These are phyloP conservation scores for Fusarium lyarnte DNA, from an alignment of 2,329 filamentous ascomycete species.

Conservation along the genomic window DNA sequence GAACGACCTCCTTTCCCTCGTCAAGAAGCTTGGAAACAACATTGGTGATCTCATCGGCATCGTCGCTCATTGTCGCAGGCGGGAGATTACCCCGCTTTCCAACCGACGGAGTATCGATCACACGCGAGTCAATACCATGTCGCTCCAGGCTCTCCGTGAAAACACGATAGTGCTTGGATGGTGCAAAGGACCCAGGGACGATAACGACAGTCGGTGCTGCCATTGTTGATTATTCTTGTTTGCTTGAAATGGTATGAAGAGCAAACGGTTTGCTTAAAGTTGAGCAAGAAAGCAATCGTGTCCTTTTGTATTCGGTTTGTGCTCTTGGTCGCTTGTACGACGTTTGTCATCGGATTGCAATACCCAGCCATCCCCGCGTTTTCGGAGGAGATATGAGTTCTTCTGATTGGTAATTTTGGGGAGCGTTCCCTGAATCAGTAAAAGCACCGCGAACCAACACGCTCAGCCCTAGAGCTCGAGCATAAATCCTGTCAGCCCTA, in stretches of 20 bases:
- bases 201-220: background rate
- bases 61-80: conserved; percentile 21
- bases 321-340: background rate
- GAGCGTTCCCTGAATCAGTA: background rate
- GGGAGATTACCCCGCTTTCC: background rate
- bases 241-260: rapidly evolving
- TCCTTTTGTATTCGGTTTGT: background rate
- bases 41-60: background rate
- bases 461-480: background rate
- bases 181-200: conserved; percentile 17
- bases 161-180: background rate
- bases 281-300: rapidly evolving
- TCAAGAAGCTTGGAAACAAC: conserved; percentile 9
- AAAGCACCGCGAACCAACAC: background rate
- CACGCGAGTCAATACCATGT: background rate
- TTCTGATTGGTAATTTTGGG: background rate
- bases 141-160: conserved; percentile 1
- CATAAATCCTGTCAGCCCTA: background rate
- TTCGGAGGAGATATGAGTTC: background rate
- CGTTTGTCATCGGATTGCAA: background rate
- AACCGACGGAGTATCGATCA: conserved; percentile 14
- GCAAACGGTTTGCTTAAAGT: rapidly evolving
- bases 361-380: background rate
- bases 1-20: background rate
- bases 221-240: background rate